Conservation (phyloP, 768 basidiomycete genomes). For the Pleurotus eryngii region DNA sequence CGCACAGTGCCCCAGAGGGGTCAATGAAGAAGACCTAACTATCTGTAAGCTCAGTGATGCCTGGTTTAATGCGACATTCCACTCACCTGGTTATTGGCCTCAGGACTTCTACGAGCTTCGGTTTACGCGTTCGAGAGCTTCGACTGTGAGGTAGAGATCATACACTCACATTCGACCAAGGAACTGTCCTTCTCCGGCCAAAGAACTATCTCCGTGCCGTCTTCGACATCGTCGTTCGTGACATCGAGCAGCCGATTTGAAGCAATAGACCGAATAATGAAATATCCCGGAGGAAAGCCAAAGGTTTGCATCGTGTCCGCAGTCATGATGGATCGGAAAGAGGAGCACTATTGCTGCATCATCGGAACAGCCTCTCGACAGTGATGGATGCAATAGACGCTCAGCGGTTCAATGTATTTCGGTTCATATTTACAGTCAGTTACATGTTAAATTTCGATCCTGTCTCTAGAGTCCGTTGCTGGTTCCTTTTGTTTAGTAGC, state of each 20-base stretch:
- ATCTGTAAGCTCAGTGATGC: background rate
- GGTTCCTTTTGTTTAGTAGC: constrained; percentile 6
- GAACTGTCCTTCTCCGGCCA: constrained; percentile 75
- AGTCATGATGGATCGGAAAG: constrained; percentile 17
- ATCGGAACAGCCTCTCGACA: background rate
- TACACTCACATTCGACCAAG: constrained; percentile 66
- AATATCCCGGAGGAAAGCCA: constrained; percentile 59
- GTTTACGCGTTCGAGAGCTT: background rate
- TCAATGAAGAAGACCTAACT: constrained; percentile 82
- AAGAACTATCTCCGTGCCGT: constrained; percentile 60
- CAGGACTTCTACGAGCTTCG: constrained; percentile 63
- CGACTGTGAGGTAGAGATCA: background rate
- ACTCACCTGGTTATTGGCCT: constrained; percentile 70
- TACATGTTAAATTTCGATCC: too few relatives aligned
- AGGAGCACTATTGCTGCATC: background rate
- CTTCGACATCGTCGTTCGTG: constrained; percentile 45
- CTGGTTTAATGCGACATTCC: background rate
- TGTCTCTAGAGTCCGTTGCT: too few relatives aligned
- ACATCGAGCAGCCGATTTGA: constrained; percentile 59
- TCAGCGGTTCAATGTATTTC: background rate
- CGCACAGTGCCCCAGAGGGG: constrained; percentile 70
- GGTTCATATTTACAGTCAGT: background rate
- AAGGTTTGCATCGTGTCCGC: constrained; percentile 26
- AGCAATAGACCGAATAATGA: constrained; percentile 55
- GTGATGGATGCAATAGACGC: background rate